Conservation (phyloP, 768 basidiomycete genomes). For the Brasilioporus rufonigricans region DNA sequence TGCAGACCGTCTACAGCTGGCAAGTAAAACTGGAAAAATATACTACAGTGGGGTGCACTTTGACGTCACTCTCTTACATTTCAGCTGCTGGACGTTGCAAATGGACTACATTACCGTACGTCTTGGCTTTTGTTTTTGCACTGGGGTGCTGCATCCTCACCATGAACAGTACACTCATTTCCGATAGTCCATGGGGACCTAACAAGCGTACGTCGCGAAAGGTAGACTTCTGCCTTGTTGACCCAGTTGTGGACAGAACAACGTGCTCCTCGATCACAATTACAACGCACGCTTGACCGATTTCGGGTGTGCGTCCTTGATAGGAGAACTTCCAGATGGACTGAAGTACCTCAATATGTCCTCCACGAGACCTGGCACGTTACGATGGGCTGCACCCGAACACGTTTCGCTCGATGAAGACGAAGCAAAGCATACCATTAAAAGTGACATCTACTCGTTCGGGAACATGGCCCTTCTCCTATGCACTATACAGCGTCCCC, state of each 20-base stretch:
- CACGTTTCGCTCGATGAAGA: constrained; percentile 1
- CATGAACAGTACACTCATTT: constrained; percentile 6
- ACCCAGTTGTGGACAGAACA: neutral
- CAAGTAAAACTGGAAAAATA: neutral
- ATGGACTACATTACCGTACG: constrained; percentile 6
- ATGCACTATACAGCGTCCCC: neutral
- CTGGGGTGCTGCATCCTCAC: neutral
- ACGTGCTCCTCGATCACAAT: constrained; percentile 7
- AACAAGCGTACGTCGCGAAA: neutral
- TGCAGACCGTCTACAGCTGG: constrained; percentile 3
- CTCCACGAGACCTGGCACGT: constrained; percentile 2
- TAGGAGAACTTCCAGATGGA: constrained; percentile 5
- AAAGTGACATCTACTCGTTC: neutral
- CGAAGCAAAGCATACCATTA: neutral
- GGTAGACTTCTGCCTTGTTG: no score
- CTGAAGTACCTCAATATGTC: neutral
- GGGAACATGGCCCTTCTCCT: neutral
- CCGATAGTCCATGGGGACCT: constrained; percentile 11
- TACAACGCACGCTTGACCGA: constrained; percentile 7
- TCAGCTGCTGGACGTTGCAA: constrained; percentile 7
- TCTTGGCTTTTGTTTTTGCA: neutral
- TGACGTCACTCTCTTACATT: neutral
- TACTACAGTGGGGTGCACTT: neutral
- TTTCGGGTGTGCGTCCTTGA: constrained; percentile 8
- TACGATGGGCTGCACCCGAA: constrained; percentile 10